phyloP scores from a whole-genome alignment of 495 filamentous ascomycete species.

The Aspergillus saccharolyticus region DNA sequence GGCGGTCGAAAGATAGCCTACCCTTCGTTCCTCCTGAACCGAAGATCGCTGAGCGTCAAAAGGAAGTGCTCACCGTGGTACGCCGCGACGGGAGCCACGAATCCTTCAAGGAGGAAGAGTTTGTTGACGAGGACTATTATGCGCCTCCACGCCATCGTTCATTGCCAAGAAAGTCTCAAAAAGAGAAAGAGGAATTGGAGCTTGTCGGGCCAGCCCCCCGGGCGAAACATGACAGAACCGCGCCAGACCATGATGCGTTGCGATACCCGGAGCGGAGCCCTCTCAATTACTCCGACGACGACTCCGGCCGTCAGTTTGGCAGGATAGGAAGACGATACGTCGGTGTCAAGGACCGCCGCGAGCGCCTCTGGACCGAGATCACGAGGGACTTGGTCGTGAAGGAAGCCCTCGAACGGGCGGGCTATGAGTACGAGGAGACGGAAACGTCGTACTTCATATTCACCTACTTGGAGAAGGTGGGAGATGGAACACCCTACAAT shows the following conservation, averaged over 20 bases:
- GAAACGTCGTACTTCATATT: slow-evolving; percentile 88
- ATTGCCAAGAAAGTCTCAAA: neutral
- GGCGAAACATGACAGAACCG: neutral
- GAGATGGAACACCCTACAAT: too few species aligned
- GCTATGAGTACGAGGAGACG: slow-evolving; percentile 91
- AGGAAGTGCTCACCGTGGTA: slow-evolving; percentile 8
- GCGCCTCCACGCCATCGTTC: neutral
- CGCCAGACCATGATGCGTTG: slow-evolving; percentile 5
- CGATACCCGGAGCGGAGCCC: slow-evolving; percentile 7
- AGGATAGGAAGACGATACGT: slow-evolving; percentile 38
- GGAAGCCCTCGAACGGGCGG: slow-evolving; percentile 79
- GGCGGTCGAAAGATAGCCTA: slow-evolving; percentile 13
- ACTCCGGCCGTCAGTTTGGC: slow-evolving; percentile 25
- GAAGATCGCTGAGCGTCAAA: slow-evolving; percentile 7
- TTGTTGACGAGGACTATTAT: slow-evolving; percentile 16
- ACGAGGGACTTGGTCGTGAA: slow-evolving; percentile 86
- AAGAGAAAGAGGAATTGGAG: slow-evolving; percentile 13
- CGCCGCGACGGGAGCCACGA: neutral
- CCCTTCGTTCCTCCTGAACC: slow-evolving; percentile 6
- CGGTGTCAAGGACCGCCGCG: slow-evolving; percentile 39
- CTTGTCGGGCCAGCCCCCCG: slow-evolving; percentile 13
- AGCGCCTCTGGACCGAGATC: slow-evolving; percentile 93
- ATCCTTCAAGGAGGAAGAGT: slow-evolving; percentile 10
- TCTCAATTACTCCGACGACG: slow-evolving; percentile 15
- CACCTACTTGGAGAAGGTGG: slow-evolving; percentile 81